Evolutionary conservation across 768 basidiomycete species (phyloP).

Genomic region (Pleurotus tuber-regium): DNA sequence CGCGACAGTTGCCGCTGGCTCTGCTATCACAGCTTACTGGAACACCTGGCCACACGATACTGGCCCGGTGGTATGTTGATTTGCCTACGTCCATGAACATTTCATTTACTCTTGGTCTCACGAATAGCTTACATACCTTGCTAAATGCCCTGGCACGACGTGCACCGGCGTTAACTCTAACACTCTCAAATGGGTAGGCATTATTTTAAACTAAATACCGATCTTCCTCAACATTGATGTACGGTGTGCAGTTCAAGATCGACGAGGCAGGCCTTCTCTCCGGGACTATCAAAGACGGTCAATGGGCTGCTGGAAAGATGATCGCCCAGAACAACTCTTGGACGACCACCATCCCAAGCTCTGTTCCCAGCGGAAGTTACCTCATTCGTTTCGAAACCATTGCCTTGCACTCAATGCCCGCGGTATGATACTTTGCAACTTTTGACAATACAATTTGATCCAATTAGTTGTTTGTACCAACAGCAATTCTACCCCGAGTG

Average conservation of each 20-base stretch:
- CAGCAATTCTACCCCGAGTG: slow-evolving; percentile 74
- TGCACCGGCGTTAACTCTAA: slow-evolving; percentile 31
- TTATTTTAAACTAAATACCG: neutral
- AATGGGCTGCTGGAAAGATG: slow-evolving; percentile 44
- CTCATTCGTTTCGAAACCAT: slow-evolving; percentile 50
- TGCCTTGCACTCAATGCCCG: slow-evolving; percentile 49
- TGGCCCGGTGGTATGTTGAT: slow-evolving; percentile 36
- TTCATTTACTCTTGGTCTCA: neutral
- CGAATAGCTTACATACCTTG: slow-evolving; percentile 38
- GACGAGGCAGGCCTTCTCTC: slow-evolving; percentile 31
- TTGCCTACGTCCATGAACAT: neutral
- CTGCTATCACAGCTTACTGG: slow-evolving; percentile 33
- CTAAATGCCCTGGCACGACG: slow-evolving; percentile 26
- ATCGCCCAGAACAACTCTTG: slow-evolving; percentile 41
- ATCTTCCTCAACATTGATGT: neutral
- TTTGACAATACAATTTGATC: too few relatives aligned
- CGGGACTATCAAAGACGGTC: slow-evolving; percentile 36
- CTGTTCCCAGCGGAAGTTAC: slow-evolving; percentile 42
- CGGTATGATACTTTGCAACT: slow-evolving; percentile 28
- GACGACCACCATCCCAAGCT: slow-evolving; percentile 42
- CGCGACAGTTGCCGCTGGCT: slow-evolving; percentile 32
- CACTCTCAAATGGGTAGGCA: slow-evolving; percentile 24
- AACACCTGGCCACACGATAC: slow-evolving; percentile 38
- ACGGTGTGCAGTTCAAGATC: slow-evolving; percentile 29
- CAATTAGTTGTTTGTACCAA: too few relatives aligned